Base-by-base conservation (phyloP, 768 basidiomycete genomes). In the Russula brevipes region DNA sequence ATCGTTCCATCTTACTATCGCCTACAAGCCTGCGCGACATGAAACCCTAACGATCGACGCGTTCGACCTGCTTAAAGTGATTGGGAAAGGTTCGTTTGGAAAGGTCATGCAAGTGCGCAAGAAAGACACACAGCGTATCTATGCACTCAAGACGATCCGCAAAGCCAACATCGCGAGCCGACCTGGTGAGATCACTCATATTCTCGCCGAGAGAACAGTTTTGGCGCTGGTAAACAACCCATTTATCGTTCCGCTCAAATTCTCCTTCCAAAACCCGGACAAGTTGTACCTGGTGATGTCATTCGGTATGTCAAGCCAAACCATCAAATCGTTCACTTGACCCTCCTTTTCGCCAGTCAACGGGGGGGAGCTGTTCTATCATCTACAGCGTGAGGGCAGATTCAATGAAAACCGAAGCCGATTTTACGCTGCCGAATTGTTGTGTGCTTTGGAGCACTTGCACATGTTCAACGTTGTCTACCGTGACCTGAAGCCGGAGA, bases 41-140 rank as follows among this genome's bases (percentile, higher is more conserved):
- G 87, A 91, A 71, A 78, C 89, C 4, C 80, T 98, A 52, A 92
- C 93, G n/a, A 98, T 98, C 71, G 95, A 98, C 70, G 88, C 87
- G 4, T 98, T 99, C 72, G 96, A 99, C 64, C 78, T 99, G 54
- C 87, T 99, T 71, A 97, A 95, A 73, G 96, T 99, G 50, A 96
- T 99, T 63, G 95, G 96, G 19, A 98, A 98, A 76, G 96, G 97
- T 11, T 89, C 87, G 64, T 99, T 99, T 70, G 96, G 97, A 16
- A 99, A 99, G 76, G 95, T 96, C 42, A 98, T 98, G 97, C 96
- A 99, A 82, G 96, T 99, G 46, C 88, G 94, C 58, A 99, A 99
- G 79, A 95, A 97, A 78, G 94, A 99, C 76, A 98, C 97, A 1
- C 85, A 92, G 68, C 92, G 97, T 61, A 90, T 99, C 71, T 99